These are phyloP conservation scores for Astragalus glycyphyllos DNA, from an alignment of 306 rosid species.

Conservation along the genomic window DNA sequence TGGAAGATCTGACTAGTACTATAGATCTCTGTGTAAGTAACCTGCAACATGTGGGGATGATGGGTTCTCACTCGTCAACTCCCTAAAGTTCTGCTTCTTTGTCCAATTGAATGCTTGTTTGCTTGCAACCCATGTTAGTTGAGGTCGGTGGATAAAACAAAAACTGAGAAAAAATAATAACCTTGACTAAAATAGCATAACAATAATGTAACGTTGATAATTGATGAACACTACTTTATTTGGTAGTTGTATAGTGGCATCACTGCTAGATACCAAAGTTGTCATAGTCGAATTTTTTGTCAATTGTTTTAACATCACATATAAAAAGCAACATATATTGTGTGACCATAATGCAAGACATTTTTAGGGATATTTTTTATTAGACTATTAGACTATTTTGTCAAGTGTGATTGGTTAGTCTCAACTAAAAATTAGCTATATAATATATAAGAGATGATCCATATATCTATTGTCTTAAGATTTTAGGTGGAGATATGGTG, in stretches of 20 bases:
- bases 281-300: slow-evolving; percentile 33
- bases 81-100: slow-evolving; percentile 34
- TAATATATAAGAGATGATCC: too few relatives aligned
- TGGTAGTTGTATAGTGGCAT: slow-evolving; percentile 20
- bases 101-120: slow-evolving; percentile 37
- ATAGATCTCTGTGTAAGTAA: slow-evolving; percentile 23
- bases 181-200: background rate
- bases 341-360: slow-evolving; percentile 5
- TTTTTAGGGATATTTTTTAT: background rate
- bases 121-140: slow-evolving; percentile 26
- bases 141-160: background rate
- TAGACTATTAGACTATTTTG: too few relatives aligned
- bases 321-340: background rate
- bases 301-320: background rate
- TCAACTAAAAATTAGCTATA: too few relatives aligned
- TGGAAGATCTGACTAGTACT: slow-evolving; percentile 38
- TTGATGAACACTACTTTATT: slow-evolving; percentile 16
- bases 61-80: slow-evolving; percentile 42
- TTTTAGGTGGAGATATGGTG: too few relatives aligned
- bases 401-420: too few relatives aligned
- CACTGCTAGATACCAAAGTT: slow-evolving; percentile 31
- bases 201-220: slow-evolving; percentile 7
- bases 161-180: background rate
- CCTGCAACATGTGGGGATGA: slow-evolving; percentile 40
- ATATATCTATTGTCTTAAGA: too few relatives aligned